These are phyloP conservation scores for Irpex sp. DNA, from an alignment of 1,284 basidiomycete species.

Conservation along the genomic window DNA sequence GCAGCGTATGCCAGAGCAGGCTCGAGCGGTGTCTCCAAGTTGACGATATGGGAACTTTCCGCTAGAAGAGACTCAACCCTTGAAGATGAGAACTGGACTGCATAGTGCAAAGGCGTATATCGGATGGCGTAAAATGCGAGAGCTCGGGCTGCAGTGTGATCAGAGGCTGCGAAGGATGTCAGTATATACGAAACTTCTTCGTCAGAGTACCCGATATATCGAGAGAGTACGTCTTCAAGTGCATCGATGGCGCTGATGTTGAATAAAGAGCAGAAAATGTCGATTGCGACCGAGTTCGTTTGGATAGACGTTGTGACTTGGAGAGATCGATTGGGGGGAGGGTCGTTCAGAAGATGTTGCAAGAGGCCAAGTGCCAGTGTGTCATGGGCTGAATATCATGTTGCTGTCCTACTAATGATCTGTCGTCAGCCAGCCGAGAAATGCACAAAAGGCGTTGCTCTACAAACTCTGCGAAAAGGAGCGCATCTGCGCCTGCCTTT, in stretches of 20 bases:
- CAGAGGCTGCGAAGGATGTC: background rate
- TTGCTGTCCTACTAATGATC: background rate
- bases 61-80: background rate
- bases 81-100: background rate
- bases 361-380: background rate
- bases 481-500: background rate
- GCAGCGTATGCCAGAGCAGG: background rate
- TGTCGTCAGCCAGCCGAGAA: background rate
- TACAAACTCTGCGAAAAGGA: background rate
- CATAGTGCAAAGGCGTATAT: too few species aligned
- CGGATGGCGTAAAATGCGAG: too few species aligned
- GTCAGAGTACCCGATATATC: background rate
- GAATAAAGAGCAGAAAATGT: background rate
- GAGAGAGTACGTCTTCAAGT: background rate
- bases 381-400: background rate
- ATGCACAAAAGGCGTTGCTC: background rate
- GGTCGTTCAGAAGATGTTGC: background rate
- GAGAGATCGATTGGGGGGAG: background rate
- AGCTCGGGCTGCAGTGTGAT: too few species aligned
- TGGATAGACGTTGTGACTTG: background rate
- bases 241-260: background rate
- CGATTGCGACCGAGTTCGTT: background rate
- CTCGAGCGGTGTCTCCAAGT: background rate
- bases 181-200: background rate
- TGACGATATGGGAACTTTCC: too few species aligned